Percentiles rank a stretch among this genome's conserved stretches.
These are phyloP conservation scores for Alliaria petiolata DNA, from an alignment of 345 rosid species.

Conservation along the genomic window DNA sequence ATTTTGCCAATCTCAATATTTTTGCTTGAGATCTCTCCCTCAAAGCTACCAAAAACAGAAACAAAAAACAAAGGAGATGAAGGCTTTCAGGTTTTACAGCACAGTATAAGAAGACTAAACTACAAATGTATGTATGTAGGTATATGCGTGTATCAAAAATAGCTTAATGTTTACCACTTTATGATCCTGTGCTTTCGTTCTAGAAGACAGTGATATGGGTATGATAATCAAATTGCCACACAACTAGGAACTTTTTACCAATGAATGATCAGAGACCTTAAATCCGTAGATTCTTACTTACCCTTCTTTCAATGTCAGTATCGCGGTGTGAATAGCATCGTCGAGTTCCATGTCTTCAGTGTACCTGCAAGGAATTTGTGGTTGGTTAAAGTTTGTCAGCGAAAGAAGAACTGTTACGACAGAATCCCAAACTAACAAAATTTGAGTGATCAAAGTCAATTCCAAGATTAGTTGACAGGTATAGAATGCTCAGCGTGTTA, in stretches of 20 bases:
- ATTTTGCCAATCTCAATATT: conserved; percentile 88
- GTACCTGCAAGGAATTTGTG: conserved; percentile 52
- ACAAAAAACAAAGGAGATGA: conserved; percentile 1
- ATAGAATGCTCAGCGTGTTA: not conserved
- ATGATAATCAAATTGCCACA: not conserved
- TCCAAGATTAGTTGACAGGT: not conserved
- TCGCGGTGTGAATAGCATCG: conserved; percentile 98
- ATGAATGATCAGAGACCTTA: not conserved
- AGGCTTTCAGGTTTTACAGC: not conserved
- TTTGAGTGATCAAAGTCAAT: not conserved
- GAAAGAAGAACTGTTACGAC: not conserved
- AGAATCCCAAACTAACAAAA: too few species aligned
- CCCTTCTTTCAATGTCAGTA: conserved; percentile 95
- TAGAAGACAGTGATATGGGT: not conserved
- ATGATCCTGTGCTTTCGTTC: too few species aligned
- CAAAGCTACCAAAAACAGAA: conserved; percentile 54
- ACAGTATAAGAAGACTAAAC: not conserved
- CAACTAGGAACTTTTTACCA: not conserved
- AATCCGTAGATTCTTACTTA: conserved; percentile 23
- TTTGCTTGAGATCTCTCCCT: conserved; percentile 83
- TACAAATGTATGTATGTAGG: not conserved
- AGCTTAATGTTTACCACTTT: too few species aligned
- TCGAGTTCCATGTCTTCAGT: conserved; percentile 99
- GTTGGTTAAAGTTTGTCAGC: not conserved
- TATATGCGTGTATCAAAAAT: too few species aligned